Evolutionary conservation across 345 rosid genomes (phyloP).

Genomic region (Viola odorata): DNA sequence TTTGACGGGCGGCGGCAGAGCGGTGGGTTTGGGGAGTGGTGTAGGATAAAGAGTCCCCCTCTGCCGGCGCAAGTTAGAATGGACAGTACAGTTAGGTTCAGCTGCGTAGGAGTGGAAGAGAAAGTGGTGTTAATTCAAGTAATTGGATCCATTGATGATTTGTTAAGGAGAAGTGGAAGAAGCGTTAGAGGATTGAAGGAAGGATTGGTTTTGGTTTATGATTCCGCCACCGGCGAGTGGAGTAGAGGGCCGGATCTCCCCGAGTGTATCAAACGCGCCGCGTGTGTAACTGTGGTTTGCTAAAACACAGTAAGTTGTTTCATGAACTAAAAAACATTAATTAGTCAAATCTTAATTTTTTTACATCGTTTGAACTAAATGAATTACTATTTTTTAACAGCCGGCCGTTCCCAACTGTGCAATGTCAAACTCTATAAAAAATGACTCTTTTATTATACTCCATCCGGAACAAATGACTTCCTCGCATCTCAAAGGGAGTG

Average conservation of each 20-base stretch:
- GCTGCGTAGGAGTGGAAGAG: constrained; percentile 60
- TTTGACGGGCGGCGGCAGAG: constrained; percentile 52
- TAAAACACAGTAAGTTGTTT: background rate
- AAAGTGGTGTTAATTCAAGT: constrained; percentile 75
- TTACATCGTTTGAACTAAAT: no score
- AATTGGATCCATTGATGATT: constrained; percentile 71
- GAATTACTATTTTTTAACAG: no score
- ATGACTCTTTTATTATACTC: no score
- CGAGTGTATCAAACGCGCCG: constrained; percentile 73
- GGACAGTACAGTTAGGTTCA: constrained; percentile 71
- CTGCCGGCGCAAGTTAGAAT: constrained; percentile 62
- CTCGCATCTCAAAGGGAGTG: no score
- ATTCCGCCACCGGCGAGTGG: constrained; percentile 59
- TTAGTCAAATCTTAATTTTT: no score
- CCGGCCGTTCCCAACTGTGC: no score
- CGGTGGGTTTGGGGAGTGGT: constrained; percentile 65
- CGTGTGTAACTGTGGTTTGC: constrained; percentile 66
- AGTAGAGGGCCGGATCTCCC: constrained; percentile 68
- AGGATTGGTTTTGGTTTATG: constrained; percentile 62
- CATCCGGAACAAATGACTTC: no score
- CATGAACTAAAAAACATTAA: no score
- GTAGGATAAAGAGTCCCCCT: constrained; percentile 68
- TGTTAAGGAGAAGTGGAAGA: constrained; percentile 73
- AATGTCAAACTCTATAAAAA: no score
- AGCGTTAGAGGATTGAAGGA: constrained; percentile 47